Conservation (phyloP, 257 asterid species). For the Nicotiana tomentosiformis region DNA sequence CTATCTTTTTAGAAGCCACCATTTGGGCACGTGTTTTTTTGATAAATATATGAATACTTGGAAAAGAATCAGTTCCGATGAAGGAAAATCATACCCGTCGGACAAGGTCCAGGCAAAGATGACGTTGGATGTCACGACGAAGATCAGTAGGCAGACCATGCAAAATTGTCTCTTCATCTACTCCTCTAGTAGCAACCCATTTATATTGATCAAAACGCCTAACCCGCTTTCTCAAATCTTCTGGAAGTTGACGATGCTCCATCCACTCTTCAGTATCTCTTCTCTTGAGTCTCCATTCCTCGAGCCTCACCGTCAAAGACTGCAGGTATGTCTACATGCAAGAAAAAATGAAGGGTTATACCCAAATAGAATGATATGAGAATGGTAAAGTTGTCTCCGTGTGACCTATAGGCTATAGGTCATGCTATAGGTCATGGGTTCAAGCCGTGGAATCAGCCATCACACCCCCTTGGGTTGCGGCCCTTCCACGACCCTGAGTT, state of each 20-base stretch:
- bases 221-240: slow-evolving; percentile 69
- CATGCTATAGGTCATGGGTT: too few species aligned
- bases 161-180: slow-evolving; percentile 76
- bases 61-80: background rate
- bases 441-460: too few species aligned
- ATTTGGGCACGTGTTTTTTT: background rate
- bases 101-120: slow-evolving; percentile 94
- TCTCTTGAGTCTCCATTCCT: slow-evolving; percentile 90
- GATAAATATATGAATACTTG: background rate
- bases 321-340: slow-evolving; percentile 75
- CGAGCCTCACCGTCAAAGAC: slow-evolving; percentile 73
- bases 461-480: too few species aligned
- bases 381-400: background rate
- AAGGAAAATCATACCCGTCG: slow-evolving; percentile 57
- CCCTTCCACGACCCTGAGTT: too few species aligned
- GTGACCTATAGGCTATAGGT: too few species aligned
- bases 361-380: background rate
- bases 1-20: background rate
- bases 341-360: slow-evolving; percentile 7
- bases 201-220: slow-evolving; percentile 86
- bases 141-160: slow-evolving; percentile 78
- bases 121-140: slow-evolving; percentile 88
- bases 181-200: slow-evolving; percentile 98
- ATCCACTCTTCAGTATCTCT: slow-evolving; percentile 98
- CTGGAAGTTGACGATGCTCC: slow-evolving; percentile 96